Conservation (phyloP, 306 rosid genomes). For the Hippophae tibetana region DNA sequence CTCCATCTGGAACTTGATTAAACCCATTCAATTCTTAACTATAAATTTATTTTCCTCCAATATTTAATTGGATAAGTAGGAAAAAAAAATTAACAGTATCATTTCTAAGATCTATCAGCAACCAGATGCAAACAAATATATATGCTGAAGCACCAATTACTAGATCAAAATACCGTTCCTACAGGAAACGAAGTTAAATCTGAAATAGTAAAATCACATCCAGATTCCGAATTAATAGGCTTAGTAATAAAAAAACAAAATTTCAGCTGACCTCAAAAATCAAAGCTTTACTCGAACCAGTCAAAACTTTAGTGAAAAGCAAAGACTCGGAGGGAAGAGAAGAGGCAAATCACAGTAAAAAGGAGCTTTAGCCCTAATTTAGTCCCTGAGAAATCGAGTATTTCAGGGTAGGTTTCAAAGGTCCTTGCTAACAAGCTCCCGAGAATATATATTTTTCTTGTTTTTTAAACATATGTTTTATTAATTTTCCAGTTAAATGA, state of each 20-base stretch:
- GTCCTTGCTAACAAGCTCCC: conserved; percentile 12
- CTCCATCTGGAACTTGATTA: too few relatives aligned
- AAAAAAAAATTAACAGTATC: too few relatives aligned
- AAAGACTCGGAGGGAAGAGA: not conserved
- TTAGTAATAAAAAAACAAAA: not conserved
- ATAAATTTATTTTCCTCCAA: too few relatives aligned
- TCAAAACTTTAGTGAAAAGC: conserved; percentile 1
- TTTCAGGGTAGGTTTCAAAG: conserved; percentile 35
- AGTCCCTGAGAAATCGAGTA: conserved; percentile 13
- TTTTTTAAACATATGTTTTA: conserved; percentile 8
- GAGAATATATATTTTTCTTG: conserved; percentile 10
- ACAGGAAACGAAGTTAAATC: not conserved
- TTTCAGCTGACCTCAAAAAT: conserved; percentile 26
- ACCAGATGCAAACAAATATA: too few relatives aligned
- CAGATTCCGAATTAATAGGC: too few relatives aligned
- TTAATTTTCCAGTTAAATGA: conserved; percentile 3
- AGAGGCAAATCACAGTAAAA: conserved; percentile 7
- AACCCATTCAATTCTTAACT: too few relatives aligned
- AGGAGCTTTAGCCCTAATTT: conserved; percentile 8
- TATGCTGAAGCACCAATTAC: too few relatives aligned
- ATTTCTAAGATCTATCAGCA: too few relatives aligned
- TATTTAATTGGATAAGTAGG: too few relatives aligned
- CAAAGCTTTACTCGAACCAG: not conserved
- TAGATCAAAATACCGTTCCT: too few relatives aligned
- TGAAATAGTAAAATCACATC: not conserved